Evolutionary conservation across 352 stramenopile species (phyloP).

Genomic region (Phytophthora pistaciae): DNA sequence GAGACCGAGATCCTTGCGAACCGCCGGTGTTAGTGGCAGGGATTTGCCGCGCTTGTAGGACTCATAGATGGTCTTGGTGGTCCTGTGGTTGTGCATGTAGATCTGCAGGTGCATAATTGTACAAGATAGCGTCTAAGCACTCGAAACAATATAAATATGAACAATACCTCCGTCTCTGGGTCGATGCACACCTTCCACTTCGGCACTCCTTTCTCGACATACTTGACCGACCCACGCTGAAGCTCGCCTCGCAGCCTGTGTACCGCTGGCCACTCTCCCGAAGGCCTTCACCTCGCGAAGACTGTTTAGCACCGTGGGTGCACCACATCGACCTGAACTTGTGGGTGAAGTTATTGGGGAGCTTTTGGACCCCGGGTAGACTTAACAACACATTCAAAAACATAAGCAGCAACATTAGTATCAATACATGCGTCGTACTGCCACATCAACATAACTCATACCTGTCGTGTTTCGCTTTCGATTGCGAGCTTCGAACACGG

Average conservation of each 20-base stretch:
- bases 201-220: too few relatives aligned
- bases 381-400: neutral
- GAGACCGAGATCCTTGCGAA: neutral
- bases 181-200: neutral
- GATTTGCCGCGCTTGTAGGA: neutral
- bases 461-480: neutral
- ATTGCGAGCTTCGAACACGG: neutral
- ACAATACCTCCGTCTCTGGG: neutral
- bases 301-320: neutral
- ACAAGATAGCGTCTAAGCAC: neutral
- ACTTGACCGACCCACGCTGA: too few relatives aligned
- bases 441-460: neutral
- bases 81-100: neutral
- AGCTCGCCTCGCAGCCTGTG: too few relatives aligned
- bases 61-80: neutral
- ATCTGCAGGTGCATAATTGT: neutral
- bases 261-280: neutral
- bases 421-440: neutral
- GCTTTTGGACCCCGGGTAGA: neutral
- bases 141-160: neutral
- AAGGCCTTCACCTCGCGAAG: neutral
- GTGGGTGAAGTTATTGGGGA: too few relatives aligned
- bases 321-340: neutral
- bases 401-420: neutral
- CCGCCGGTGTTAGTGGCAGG: neutral